phyloP scores from a whole-genome alignment of 176 grass and related monocot species.

The maize (Zea mays) region Zm-B73-REFERENCE-NAM-5.0 NC_050103.1:156939001-156939500 shows the following conservation, averaged over 20 bases:
- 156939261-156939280: conserved; percentile 67
- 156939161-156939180: conserved; percentile 32
- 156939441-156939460: conserved; percentile 58
- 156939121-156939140: conserved; percentile 65
- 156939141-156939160: conserved; percentile 46
- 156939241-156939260: neutral
- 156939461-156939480: conserved; percentile 77
- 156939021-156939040: neutral
- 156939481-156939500: neutral
- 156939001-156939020: neutral
- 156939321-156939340: conserved; percentile 48
- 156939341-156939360: conserved; percentile 30
- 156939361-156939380: conserved; percentile 53
- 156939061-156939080: conserved; percentile 57
- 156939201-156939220: conserved; percentile 59
- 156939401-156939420: conserved; percentile 71
- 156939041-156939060: conserved; percentile 52
- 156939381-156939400: conserved; percentile 54
- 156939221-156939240: conserved; percentile 62
- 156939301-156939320: conserved; percentile 47
- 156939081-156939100: conserved; percentile 49
- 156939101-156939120: conserved; percentile 34
- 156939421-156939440: conserved; percentile 64
- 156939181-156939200: conserved; percentile 56
- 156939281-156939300: conserved; percentile 63